Evolutionary conservation across 306 rosid genomes (phyloP), one percentile per base, ranked within the genome.

Genomic region (Mucuna pruriens): DNA sequence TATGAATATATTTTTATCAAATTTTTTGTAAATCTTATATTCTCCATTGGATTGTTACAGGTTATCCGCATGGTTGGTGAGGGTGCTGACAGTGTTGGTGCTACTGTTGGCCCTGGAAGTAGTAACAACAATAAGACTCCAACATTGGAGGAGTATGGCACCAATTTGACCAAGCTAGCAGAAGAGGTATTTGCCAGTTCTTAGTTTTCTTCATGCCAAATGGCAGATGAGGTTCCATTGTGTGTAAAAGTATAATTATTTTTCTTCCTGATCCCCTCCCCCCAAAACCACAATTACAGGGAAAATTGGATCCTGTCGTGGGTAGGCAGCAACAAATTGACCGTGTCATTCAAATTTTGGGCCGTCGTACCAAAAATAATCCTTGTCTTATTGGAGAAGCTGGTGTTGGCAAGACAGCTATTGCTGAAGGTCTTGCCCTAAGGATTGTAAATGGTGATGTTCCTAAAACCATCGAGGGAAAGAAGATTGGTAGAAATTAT

Each of bases 321-420:
- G 99, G 99, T 84, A 92, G 99, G 87, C 99, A 95, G 74, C 91
- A 31, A 4, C 99, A 95, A 82, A 93, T 95, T 57, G 99, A 95
- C 84, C 92, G 99, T 31, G 99, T 95, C 20, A 93, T 91, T 76
- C 99, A 95, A 86, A 95, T 95, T 73, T 80, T 95, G 85, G 97
- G 99, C 38, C 89, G 99, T 67, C 86, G 97, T 36, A 95, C 97
- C 2, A 95, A 95, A 84, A 95, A 95, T 52, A 95, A 95, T 79
- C 99, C 99, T 2, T 93, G 99, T 75, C 97, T 95, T 48, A 89
- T 95, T 83, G 97, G 99, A 20, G 99, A 95, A 75, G 97, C 99
- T 79, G 99, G 99, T 57, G 99, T 95, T 60, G 97, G 99, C 31
- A 95, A 95, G 90, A 95, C 99, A 51, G 99, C 99, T 42, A 93